A percentile compares a stretch with the other conserved stretches of the same genome.
phyloP scores from a whole-genome alignment of 1,284 basidiomycete species.

The Ganoderma resinaceum region DNA sequence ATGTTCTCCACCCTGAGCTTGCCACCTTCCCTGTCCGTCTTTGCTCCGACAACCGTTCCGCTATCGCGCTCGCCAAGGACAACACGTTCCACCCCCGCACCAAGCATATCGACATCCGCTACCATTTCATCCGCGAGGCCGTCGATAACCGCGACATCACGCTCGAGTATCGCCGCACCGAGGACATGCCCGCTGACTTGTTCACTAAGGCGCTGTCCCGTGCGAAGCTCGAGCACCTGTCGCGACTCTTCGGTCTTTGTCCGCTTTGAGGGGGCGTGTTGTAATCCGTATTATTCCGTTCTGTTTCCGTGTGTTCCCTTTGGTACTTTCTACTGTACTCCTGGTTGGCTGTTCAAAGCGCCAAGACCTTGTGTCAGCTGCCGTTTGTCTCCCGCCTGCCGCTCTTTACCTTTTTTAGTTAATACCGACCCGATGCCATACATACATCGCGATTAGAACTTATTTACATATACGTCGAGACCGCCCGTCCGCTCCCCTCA shows the following conservation, averaged over 20 bases:
- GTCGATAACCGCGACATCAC: constrained; percentile 30
- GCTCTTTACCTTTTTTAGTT: too few relatives aligned
- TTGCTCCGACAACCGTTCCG: constrained; percentile 42
- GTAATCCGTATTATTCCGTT: too few relatives aligned
- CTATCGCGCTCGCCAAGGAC: constrained; percentile 40
- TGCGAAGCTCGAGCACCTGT: background rate
- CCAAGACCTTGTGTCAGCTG: too few relatives aligned
- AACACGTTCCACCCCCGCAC: constrained; percentile 36
- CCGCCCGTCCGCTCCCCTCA: background rate
- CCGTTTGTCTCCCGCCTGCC: too few relatives aligned
- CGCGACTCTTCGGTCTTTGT: constrained; percentile 4
- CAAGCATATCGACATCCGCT: constrained; percentile 48
- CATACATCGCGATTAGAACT: too few relatives aligned
- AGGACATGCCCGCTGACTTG: constrained; percentile 39
- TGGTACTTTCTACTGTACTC: too few relatives aligned
- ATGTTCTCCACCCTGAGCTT: constrained; percentile 33
- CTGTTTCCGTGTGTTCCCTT: too few relatives aligned
- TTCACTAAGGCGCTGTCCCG: constrained; percentile 40
- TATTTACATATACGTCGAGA: background rate
- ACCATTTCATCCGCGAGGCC: constrained; percentile 43
- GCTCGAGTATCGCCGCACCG: constrained; percentile 31
- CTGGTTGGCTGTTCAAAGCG: too few relatives aligned
- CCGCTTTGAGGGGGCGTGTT: constrained; percentile 14
- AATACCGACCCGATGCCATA: too few relatives aligned
- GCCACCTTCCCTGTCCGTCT: constrained; percentile 22